Evolutionary conservation across 768 basidiomycete genomes (phyloP).

Genomic region (Tubosaeta sp.): DNA sequence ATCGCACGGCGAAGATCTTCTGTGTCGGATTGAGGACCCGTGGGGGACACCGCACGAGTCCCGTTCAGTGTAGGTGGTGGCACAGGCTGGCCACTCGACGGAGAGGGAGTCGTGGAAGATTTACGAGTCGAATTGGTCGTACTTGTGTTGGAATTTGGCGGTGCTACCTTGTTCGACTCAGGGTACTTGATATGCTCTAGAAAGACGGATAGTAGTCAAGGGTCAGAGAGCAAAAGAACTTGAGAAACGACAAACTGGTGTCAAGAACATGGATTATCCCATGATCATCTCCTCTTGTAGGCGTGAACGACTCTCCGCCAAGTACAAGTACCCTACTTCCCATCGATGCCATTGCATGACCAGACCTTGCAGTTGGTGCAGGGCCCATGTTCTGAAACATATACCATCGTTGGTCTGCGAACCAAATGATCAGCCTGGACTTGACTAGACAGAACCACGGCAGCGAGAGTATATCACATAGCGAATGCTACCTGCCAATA

Average conservation of each 20-base stretch:
- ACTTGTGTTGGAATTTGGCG: constrained; percentile 31
- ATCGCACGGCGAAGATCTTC: constrained; percentile 65
- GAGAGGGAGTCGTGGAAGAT: constrained; percentile 40
- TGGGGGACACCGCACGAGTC: constrained; percentile 65
- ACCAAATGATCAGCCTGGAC: constrained; percentile 9
- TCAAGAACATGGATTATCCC: constrained; percentile 86
- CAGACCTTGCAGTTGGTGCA: constrained; percentile 84
- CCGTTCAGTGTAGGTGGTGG: constrained; percentile 28
- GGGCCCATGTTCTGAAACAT: constrained; percentile 99
- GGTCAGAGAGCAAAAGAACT: not conserved
- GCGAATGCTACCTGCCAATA: not conserved
- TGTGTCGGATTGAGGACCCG: constrained; percentile 40
- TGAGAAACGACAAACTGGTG: constrained; percentile 63
- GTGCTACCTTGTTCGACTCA: constrained; percentile 45
- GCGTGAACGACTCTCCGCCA: constrained; percentile 86
- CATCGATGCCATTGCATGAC: constrained; percentile 97
- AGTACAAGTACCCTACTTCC: constrained; percentile 88
- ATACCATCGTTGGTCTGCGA: constrained; percentile 92
- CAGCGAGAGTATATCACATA: not conserved
- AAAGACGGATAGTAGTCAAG: constrained; percentile 1
- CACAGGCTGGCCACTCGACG: constrained; percentile 25
- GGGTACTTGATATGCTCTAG: constrained; percentile 93
- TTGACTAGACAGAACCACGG: constrained; percentile 1
- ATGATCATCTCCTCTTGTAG: constrained; percentile 72
- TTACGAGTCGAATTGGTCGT: constrained; percentile 40